Evolutionary conservation across 352 stramenopile genomes (phyloP).

Genomic region (Phytophthora pseudosyringae): DNA sequence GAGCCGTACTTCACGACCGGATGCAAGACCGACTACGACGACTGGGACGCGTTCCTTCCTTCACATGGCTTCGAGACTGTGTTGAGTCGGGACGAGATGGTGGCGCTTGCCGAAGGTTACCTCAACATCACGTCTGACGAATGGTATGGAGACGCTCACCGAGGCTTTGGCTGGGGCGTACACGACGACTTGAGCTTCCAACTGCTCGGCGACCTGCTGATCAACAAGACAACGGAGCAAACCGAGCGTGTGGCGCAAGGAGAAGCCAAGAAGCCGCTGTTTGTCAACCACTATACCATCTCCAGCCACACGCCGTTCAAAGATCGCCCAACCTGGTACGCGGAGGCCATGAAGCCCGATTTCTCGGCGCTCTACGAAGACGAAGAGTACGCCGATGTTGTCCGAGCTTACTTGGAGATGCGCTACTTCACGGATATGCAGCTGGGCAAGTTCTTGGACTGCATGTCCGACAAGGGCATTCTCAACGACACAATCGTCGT

Average conservation of each 20-base stretch:
- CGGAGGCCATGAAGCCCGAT: slow-evolving; percentile 37
- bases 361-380: slow-evolving; percentile 44
- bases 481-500: slow-evolving; percentile 65
- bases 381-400: slow-evolving; percentile 27
- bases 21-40: slow-evolving; percentile 51
- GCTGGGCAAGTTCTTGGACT: slow-evolving; percentile 60
- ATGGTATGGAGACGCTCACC: slow-evolving; percentile 33
- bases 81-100: slow-evolving; percentile 47
- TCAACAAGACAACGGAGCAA: slow-evolving; percentile 54
- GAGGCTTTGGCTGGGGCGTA: slow-evolving; percentile 45
- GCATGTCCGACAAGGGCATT: slow-evolving; percentile 45
- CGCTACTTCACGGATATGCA: slow-evolving; percentile 58
- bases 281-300: slow-evolving; percentile 68
- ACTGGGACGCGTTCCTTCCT: slow-evolving; percentile 56
- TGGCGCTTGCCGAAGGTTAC: slow-evolving; percentile 38
- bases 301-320: slow-evolving; percentile 55
- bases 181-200: slow-evolving; percentile 62
- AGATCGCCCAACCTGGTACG: slow-evolving; percentile 49
- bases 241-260: slow-evolving; percentile 21
- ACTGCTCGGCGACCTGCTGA: slow-evolving; percentile 53
- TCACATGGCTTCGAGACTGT: slow-evolving; percentile 61
- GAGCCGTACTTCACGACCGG: slow-evolving; percentile 57
- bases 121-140: slow-evolving; percentile 42
- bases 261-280: slow-evolving; percentile 48
- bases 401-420: slow-evolving; percentile 51